Evolutionary conservation across 805 yeast genomes (phyloP).

Genomic region (Starmerella riodocensis): DNA sequence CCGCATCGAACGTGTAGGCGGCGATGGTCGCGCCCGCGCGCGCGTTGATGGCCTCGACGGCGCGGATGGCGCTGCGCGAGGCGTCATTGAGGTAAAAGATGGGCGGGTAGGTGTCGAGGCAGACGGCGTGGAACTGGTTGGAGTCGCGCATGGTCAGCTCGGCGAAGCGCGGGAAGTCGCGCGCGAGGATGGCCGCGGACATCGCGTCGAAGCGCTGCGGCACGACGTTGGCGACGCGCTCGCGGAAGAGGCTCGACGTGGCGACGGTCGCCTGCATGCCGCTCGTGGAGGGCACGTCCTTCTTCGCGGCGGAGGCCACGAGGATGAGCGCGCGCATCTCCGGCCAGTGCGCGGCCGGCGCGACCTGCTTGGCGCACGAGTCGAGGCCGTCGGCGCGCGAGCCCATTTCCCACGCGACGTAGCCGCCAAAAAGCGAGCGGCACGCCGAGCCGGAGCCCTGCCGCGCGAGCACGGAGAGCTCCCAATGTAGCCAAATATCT

Average conservation of each 20-base stretch:
- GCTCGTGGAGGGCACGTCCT: constrained; percentile 85
- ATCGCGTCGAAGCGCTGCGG: constrained; percentile 74
- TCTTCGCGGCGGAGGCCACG: constrained; percentile 85
- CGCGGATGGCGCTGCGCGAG: constrained; percentile 65
- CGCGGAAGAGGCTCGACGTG: constrained; percentile 73
- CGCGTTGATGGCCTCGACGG: constrained; percentile 66
- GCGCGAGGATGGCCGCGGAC: constrained; percentile 60
- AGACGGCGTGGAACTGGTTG: constrained; percentile 95
- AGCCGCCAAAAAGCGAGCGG: constrained; percentile 92
- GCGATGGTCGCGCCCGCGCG: constrained; percentile 53
- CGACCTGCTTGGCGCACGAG: constrained; percentile 86
- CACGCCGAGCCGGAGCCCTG: constrained; percentile 99
- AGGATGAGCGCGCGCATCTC: constrained; percentile 79
- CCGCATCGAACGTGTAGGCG: constrained; percentile 97
- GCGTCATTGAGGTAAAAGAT: constrained; percentile 88
- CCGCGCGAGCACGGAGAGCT: constrained; percentile 84
- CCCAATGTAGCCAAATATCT: too few species aligned
- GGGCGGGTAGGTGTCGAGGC: constrained; percentile 90
- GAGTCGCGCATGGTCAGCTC: constrained; percentile 92
- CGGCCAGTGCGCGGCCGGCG: constrained; percentile 81
- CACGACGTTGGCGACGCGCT: constrained; percentile 69
- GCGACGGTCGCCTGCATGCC: constrained; percentile 95
- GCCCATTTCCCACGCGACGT: constrained; percentile 99
- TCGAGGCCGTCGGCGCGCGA: constrained; percentile 60
- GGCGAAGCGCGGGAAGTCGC: constrained; percentile 70